These are phyloP conservation scores for Scedosporium aurantiacum DNA, from an alignment of 2,329 filamentous ascomycete species.

Conservation along the genomic window DNA sequence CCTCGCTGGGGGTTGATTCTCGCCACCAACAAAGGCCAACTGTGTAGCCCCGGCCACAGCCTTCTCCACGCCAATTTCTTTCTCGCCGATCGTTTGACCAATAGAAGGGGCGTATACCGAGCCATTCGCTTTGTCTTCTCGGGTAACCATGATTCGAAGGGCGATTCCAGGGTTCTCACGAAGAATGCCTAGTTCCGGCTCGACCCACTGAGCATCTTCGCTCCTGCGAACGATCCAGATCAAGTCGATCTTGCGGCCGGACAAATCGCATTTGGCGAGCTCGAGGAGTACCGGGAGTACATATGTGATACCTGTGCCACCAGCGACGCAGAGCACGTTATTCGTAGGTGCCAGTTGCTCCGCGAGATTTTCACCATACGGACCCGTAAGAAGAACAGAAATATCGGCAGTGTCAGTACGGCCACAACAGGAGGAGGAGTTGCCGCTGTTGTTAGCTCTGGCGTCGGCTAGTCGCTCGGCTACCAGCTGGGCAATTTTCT, in stretches of 20 bases:
- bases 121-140: conserved; percentile 25
- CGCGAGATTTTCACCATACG: conserved; percentile 46
- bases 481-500: conserved; percentile 36
- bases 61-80: conserved; percentile 15
- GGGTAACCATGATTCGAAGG: conserved; percentile 49
- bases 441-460: neutral
- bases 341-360: conserved; percentile 27
- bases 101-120: conserved; percentile 8
- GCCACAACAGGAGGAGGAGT: neutral
- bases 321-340: conserved; percentile 28
- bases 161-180: conserved; percentile 32
- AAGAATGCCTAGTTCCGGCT: conserved; percentile 41
- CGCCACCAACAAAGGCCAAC: conserved; percentile 12
- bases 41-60: conserved; percentile 14
- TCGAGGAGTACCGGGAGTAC: conserved; percentile 25
- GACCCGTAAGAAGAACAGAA: conserved; percentile 49
- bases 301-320: conserved; percentile 29
- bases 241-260: conserved; percentile 42
- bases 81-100: conserved; percentile 8
- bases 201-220: conserved; percentile 46
- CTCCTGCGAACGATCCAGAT: conserved; percentile 51
- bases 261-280: conserved; percentile 27
- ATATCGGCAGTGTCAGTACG: conserved; percentile 22
- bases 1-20: conserved; percentile 12
- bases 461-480: conserved; percentile 21